Conservation (phyloP, 2,329 filamentous ascomycete genomes). For the Alternaria rosae region DNA sequence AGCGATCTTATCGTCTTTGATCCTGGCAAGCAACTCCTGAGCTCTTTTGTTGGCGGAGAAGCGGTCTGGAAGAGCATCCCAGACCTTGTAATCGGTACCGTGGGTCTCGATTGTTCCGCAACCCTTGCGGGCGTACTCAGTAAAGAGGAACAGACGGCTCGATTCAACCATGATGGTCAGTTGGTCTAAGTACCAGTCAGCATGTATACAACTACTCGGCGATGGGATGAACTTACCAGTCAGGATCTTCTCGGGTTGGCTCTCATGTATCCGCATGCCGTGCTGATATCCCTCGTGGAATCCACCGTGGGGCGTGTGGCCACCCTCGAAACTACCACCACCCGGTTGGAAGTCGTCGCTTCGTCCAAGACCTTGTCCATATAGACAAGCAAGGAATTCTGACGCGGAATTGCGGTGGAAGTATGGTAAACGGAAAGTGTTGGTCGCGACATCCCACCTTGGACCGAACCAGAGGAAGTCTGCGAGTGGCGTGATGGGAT, state of each 20-base stretch:
- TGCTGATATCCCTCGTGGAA: constrained; percentile 56
- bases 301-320: constrained; percentile 50
- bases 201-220: neutral
- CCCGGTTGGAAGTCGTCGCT: constrained; percentile 55
- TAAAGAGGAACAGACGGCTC: constrained; percentile 50
- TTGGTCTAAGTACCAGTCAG: constrained; percentile 37
- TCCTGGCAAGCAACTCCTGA: constrained; percentile 41
- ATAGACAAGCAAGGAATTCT: constrained; percentile 49
- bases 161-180: constrained; percentile 51
- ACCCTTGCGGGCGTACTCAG: constrained; percentile 46
- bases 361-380: constrained; percentile 48
- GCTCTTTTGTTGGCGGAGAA: constrained; percentile 48
- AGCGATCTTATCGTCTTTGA: constrained; percentile 40
- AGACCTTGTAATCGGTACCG: constrained; percentile 49
- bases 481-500: constrained; percentile 46
- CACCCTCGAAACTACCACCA: constrained; percentile 48
- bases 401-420: constrained; percentile 51
- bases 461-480: constrained; percentile 52
- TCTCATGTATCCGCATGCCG: constrained; percentile 55
- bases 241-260: constrained; percentile 54
- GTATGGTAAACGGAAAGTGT: constrained; percentile 51
- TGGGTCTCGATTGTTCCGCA: constrained; percentile 47
- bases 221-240: constrained; percentile 31
- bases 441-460: constrained; percentile 49
- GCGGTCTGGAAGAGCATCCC: constrained; percentile 48